A percentile compares a stretch with the other conserved stretches of the same genome.
Evolutionary conservation across 768 basidiomycete species (phyloP).

Genomic region (Daedaleopsis nitida): DNA sequence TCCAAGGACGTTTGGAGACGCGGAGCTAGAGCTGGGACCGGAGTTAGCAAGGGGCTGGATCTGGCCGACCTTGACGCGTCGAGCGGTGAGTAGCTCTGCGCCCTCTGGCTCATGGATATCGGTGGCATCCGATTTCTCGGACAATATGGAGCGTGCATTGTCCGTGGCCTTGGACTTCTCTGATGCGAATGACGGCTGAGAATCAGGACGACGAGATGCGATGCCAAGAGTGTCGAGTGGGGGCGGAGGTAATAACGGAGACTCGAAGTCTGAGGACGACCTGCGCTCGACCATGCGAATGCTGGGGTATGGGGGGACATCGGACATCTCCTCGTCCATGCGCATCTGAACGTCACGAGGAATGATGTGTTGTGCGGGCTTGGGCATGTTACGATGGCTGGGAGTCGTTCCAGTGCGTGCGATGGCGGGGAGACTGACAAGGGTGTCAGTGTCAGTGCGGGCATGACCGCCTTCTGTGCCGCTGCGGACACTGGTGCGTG

Average conservation of each 20-base stretch:
- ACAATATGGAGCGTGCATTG: constrained; percentile 29
- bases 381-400: constrained; percentile 26
- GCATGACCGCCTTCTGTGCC: constrained; percentile 27
- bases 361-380: constrained; percentile 37
- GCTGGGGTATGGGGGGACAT: constrained; percentile 30
- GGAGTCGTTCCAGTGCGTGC: constrained; percentile 19
- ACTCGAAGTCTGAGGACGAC: constrained; percentile 26
- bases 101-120: constrained; percentile 43
- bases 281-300: constrained; percentile 28
- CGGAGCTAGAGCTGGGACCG: constrained; percentile 22
- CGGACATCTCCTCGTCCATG: constrained; percentile 34
- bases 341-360: constrained; percentile 37
- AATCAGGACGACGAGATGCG: constrained; percentile 18
- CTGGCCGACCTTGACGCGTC: constrained; percentile 42
- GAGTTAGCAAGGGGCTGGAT: constrained; percentile 22
- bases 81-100: constrained; percentile 54
- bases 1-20: constrained; percentile 37
- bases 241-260: constrained; percentile 43
- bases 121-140: constrained; percentile 30
- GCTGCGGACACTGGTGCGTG: constrained; percentile 25
- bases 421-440: constrained; percentile 31
- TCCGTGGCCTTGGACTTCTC: constrained; percentile 13
- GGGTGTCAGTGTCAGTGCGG: constrained; percentile 28
- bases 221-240: constrained; percentile 31
- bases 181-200: constrained; percentile 14